Base-by-base conservation (phyloP, 768 basidiomycete species). In the Pleurotus eryngii region DNA sequence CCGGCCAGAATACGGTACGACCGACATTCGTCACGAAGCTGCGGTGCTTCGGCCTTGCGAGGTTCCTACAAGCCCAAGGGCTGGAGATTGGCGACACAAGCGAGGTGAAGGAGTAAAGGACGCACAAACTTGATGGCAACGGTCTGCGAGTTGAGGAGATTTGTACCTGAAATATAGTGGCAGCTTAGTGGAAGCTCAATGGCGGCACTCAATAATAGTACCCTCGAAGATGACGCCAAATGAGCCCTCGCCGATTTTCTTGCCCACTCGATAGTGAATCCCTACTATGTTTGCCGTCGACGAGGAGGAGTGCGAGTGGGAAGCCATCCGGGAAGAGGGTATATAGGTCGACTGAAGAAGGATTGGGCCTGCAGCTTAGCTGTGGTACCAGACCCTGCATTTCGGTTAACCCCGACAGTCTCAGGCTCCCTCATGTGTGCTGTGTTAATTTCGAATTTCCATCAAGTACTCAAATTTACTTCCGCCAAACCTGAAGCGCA, bases 51-150 rank as follows among this genome's bases (percentile, higher is more conserved):
- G 11, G 95, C 95, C 71, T 92, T 91, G 68, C 91, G 75, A 30
- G 91, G 90, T 80, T 93, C 90, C 91, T 93, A 64, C n/a, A 63
- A 63, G 60, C 4, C 46, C 47, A 18, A 30, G 51, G 61, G 50
- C 54, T 54, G 47, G 51, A 35, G 39, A 22, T 58, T 57, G 39
- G 57, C 53, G 45, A 46, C 56, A 63, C 43, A 60, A 56, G 56
- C 26, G 45, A 57, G 49, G 49, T 22, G 50, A 57, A 57, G 59
- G 24, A 37, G 43, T 9, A 51, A 14, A 46, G 47, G 47, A 86
- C 95, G 75, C 68, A 98, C 97, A 84, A 99, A 99, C 81, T 99
- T 99, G 86, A 99, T 98, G 61, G 97, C 97, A 60, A 98, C 96
- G 8, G 95, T 95, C 77, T 96, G 95, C 3, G 91, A 94, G 80